Percentiles rank a stretch among this genome's conserved stretches.
Evolutionary conservation across 2,329 filamentous ascomycete genomes (phyloP).

Genomic region (Colletotrichum incanum): DNA sequence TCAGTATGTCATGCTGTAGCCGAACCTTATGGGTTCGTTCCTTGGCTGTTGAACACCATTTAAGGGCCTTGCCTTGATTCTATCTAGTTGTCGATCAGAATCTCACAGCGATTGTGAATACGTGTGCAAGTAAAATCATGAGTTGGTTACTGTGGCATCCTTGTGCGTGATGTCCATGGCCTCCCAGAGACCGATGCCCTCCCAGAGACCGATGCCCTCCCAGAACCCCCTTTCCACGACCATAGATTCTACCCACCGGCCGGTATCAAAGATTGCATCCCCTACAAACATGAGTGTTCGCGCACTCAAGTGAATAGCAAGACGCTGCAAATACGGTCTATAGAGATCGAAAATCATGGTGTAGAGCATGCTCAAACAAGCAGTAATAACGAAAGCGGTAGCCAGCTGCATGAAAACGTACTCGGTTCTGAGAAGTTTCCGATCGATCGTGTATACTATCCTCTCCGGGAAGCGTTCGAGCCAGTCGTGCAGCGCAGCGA

Average conservation of each 20-base stretch:
- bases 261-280: slow-evolving; percentile 7
- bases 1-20: neutral
- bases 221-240: slow-evolving; percentile 9
- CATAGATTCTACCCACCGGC: slow-evolving; percentile 3
- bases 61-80: neutral
- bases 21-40: neutral
- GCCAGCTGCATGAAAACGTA: neutral
- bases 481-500: neutral
- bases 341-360: slow-evolving; percentile 28
- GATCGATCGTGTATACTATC: slow-evolving; percentile 5
- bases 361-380: slow-evolving; percentile 45
- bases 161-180: neutral
- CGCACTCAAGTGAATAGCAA: neutral
- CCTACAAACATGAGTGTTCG: neutral
- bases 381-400: slow-evolving; percentile 40
- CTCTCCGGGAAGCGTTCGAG: neutral
- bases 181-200: neutral
- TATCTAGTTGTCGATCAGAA: neutral
- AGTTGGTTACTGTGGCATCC: too few species aligned
- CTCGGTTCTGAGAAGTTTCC: slow-evolving; percentile 16
- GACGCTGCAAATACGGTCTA: slow-evolving; percentile 1
- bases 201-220: slow-evolving; percentile 9
- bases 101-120: neutral
- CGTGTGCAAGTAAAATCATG: neutral
- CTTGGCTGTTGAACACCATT: neutral